Evolutionary conservation across 306 rosid species (phyloP).

Genomic region (Bauhinia variegata): DNA sequence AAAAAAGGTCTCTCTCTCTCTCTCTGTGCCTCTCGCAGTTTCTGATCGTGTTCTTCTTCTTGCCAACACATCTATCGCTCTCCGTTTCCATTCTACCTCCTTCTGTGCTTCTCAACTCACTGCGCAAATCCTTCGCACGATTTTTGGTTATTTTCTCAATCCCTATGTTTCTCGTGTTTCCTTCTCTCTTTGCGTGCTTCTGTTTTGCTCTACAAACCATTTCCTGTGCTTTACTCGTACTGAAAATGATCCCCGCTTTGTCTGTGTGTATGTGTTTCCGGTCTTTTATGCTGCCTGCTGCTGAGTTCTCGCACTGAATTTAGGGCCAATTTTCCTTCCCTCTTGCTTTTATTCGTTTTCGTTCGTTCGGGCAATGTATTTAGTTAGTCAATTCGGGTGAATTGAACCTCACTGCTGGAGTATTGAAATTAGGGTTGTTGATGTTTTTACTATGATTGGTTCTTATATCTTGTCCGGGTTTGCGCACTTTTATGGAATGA

Average conservation of each 20-base stretch:
- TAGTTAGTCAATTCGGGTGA: constrained; percentile 18
- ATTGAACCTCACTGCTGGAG: constrained; percentile 3
- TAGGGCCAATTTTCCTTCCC: constrained; percentile 10
- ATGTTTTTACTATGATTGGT: constrained; percentile 11
- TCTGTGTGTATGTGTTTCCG: background rate
- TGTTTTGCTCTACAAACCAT: constrained; percentile 7
- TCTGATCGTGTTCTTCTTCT: background rate
- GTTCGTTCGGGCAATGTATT: constrained; percentile 18
- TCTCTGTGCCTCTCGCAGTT: background rate
- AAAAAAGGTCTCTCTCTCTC: background rate
- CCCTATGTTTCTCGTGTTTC: constrained; percentile 27
- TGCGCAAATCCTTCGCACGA: background rate
- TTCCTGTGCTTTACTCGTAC: background rate
- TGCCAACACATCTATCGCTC: too few species aligned
- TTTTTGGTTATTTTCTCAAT: constrained; percentile 50
- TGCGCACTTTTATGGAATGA: background rate
- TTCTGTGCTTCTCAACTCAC: background rate
- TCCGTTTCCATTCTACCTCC: background rate
- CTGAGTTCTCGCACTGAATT: constrained; percentile 20
- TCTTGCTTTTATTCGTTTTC: too few species aligned
- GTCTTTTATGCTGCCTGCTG: constrained; percentile 1
- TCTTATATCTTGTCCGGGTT: background rate
- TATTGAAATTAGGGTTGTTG: constrained; percentile 41
- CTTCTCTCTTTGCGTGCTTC: constrained; percentile 4
- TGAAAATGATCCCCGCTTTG: background rate